A percentile compares a stretch with the other conserved stretches of the same genome.
These are phyloP conservation scores for Melampsora americana DNA, from an alignment of 1,284 basidiomycete species.

Conservation along the genomic window DNA sequence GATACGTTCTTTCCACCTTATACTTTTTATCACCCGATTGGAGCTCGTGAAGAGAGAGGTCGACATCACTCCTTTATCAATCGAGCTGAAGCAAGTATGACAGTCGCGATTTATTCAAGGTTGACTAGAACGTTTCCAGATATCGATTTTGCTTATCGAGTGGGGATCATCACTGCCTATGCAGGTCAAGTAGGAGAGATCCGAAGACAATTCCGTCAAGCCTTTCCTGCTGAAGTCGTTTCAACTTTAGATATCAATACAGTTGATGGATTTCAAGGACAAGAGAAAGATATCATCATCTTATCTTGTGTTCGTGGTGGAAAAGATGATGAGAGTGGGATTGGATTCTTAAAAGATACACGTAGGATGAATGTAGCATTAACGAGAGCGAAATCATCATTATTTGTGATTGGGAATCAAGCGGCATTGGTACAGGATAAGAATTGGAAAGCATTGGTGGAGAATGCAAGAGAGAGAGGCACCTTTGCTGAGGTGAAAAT, in stretches of 20 bases:
- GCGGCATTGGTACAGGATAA: constrained; percentile 53
- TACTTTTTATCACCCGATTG: constrained; percentile 75
- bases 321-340: constrained; percentile 63
- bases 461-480: constrained; percentile 53
- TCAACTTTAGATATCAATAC: constrained; percentile 88
- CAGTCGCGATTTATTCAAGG: constrained; percentile 73
- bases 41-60: constrained; percentile 55
- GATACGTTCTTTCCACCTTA: constrained; percentile 79
- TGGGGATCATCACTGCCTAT: constrained; percentile 95
- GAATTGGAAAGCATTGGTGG: constrained; percentile 65
- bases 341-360: constrained; percentile 59
- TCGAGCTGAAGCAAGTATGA: constrained; percentile 69
- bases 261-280: constrained; percentile 96
- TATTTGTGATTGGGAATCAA: constrained; percentile 86
- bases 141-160: constrained; percentile 64
- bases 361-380: constrained; percentile 96
- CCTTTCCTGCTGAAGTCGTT: constrained; percentile 71
- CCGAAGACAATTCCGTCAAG: constrained; percentile 66
- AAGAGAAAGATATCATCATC: constrained; percentile 95
- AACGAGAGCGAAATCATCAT: constrained; percentile 87
- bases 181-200: constrained; percentile 72
- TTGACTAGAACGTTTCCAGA: constrained; percentile 65
- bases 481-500: constrained; percentile 30
- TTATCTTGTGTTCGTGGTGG: constrained; percentile 79
- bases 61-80: constrained; percentile 73